Conservation (phyloP, 2,329 filamentous ascomycete species). For the Metarhizium robertsii region DNA sequence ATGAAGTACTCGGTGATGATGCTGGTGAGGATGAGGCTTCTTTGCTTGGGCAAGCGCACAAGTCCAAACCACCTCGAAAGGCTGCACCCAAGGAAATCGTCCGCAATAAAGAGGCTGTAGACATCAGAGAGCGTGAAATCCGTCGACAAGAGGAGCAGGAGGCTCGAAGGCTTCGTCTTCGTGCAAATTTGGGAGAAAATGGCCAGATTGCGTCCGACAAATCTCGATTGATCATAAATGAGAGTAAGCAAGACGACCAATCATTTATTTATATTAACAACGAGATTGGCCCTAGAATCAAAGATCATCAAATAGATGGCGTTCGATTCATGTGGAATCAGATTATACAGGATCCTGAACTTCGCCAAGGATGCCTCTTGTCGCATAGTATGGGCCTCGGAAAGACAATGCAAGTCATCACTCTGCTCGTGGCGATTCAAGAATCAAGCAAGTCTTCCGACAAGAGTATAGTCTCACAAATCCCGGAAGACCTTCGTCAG, state of each 20-base stretch:
- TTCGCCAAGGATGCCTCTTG: slow-evolving; percentile 66
- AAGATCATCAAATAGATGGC: slow-evolving; percentile 71
- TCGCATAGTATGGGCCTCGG: slow-evolving; percentile 89
- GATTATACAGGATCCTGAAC: slow-evolving; percentile 50
- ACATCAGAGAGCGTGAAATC: slow-evolving; percentile 46
- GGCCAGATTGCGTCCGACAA: slow-evolving; percentile 34
- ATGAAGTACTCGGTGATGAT: slow-evolving; percentile 9
- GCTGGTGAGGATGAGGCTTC: slow-evolving; percentile 8
- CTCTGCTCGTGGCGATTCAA: slow-evolving; percentile 66
- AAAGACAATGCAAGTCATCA: slow-evolving; percentile 87
- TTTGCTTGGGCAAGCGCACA: neutral
- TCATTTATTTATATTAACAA: slow-evolving; percentile 55
- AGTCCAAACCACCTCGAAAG: slow-evolving; percentile 12
- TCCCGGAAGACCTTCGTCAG: slow-evolving; percentile 54
- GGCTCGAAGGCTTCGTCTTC: slow-evolving; percentile 38
- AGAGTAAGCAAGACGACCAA: slow-evolving; percentile 50
- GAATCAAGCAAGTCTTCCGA: slow-evolving; percentile 55
- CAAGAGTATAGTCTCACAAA: slow-evolving; percentile 47
- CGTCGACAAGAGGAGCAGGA: slow-evolving; percentile 45
- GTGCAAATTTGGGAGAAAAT: slow-evolving; percentile 33
- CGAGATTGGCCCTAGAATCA: slow-evolving; percentile 56
- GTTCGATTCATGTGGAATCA: slow-evolving; percentile 87
- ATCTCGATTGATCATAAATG: slow-evolving; percentile 54
- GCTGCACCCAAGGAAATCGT: slow-evolving; percentile 21
- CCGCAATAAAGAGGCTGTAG: slow-evolving; percentile 30